Base-by-base conservation (phyloP, 768 basidiomycete species). In the Lentinula lateritia region DNA sequence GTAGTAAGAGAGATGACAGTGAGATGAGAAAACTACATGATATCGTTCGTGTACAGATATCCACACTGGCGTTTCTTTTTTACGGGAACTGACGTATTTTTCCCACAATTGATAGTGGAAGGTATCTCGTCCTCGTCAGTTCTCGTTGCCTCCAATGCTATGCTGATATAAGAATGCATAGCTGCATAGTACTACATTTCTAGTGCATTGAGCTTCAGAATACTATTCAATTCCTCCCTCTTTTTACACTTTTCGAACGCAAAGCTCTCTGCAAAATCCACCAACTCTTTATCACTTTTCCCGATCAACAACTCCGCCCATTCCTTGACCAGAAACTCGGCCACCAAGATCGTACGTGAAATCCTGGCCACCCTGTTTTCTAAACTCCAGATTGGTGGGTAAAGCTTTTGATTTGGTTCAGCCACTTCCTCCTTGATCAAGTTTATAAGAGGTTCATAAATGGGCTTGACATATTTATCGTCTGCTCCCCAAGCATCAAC, bases 401-500 rank as follows among this genome's bases (percentile, higher is more conserved):
- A 81, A 8, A 82, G 74, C 20, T 66, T 66, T 63, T 71, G 77
- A 68, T 77, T 69, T 65, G 73, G 69, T 65, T 75, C 72, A 6
- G 72, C 72, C n/a, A 79, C 72, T 52, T 75, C 75, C 16, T 76
- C 60, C 57, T 73, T 70, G 70, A 84, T 71, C 57, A 76, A 80
- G 34, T 83, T 68, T 55, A 80, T 72, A 62, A 86, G 62, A 10
- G 84, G 83, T 53, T 80, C 67, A 69, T 82, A 85, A 57, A 80
- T 64, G 64, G 76, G 69, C 50, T 71, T 70, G 56, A 86, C 76
- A 41, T 66, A 61, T 7, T 67, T 64, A 58, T 75, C 76, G 67
- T 84, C 80, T 7, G 80, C 74, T 9, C 84, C 83, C 85, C 84
- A 84, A 12, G 78, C 74, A 66, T 86, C 85, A 52, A 79, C 74